Conservation (phyloP, 768 basidiomycete genomes). For the Candolleomyces aberdarensis region DNA sequence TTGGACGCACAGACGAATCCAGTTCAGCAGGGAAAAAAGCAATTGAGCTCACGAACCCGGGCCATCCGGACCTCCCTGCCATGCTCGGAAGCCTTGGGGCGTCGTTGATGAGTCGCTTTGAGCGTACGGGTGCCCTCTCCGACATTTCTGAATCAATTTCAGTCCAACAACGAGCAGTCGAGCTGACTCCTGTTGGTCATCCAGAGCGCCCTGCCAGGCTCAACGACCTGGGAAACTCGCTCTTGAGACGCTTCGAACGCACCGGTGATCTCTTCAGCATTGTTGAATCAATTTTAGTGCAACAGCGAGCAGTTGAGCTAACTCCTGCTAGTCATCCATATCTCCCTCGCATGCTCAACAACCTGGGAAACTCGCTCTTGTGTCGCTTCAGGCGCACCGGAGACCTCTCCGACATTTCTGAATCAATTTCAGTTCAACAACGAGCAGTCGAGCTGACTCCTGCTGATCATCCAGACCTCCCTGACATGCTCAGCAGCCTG, state of each 20-base stretch:
- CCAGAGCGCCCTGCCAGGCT: neutral
- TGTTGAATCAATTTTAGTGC: neutral
- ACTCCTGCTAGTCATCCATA: no score
- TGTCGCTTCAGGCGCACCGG: no score
- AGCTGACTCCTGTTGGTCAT: neutral
- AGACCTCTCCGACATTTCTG: no score
- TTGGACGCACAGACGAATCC: constrained; percentile 21
- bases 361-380: no score
- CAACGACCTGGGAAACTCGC: neutral
- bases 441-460: no score
- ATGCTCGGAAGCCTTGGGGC: no score
- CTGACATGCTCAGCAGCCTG: no score
- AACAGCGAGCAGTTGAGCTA: neutral
- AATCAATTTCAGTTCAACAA: no score
- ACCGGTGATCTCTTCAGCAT: neutral
- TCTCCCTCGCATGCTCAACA: no score
- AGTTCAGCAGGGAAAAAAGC: constrained; percentile 10
- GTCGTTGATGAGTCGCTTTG: constrained; percentile 12
- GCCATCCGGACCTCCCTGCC: no score
- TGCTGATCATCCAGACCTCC: no score
- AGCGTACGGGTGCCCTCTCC: constrained; percentile 16
- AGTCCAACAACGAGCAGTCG: no score
- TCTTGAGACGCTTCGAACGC: neutral
- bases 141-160: constrained; percentile 21
- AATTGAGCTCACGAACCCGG: constrained; percentile 9